Base-by-base conservation (phyloP, 2,329 filamentous ascomycete genomes). In the Fusarium sp. region DNA sequence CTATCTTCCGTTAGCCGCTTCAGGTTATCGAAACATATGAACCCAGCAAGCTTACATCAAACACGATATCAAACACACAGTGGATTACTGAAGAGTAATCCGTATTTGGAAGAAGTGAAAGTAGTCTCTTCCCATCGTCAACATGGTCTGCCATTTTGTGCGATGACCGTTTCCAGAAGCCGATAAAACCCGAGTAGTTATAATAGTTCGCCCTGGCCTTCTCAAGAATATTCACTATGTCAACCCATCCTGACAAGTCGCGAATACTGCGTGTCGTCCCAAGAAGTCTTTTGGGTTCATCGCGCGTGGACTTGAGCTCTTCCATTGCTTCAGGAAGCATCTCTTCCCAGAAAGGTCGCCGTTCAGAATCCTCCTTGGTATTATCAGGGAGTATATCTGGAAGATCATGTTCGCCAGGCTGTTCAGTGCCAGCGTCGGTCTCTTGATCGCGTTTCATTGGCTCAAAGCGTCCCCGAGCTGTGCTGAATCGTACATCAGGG, bases 361-460 rank as follows among this genome's bases (percentile, higher is more conserved):
- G 22, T 3, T 8, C 9, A 1, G 39, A 17, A 8, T 20, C 6
- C 4, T 18, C 3, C 1, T 3, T 4, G 4, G 4, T 5, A 2
- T 17, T 0, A 2, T 14, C 29, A 1, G 39, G 53, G 0, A 35
- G 29, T 1, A 56, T 22, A 1, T 45, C n/a, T 11, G 29, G 53
- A 14, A 35, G 6, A 0, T 10, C 29, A 56, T 56, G 17, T 4
- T 45, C 29, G 5, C 8, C 10, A 1, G 17, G 4, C 8, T 12
- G 6, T 2, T 13, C 8, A 7, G 18, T 12, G 7, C 15, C 17
- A 3, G 2, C 3, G 15, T 2, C 17, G 6, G 7, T 5, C 22
- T 39, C 38, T 44, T 31, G n/a, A 10, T 3, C 7, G 3, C 4
- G 27, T 9, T 1, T 3, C 36, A 45, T 45, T 11, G 53, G 39